phyloP scores from a whole-genome alignment of 2,329 filamentous ascomycete species.

The Anisogramma anomala region DNA sequence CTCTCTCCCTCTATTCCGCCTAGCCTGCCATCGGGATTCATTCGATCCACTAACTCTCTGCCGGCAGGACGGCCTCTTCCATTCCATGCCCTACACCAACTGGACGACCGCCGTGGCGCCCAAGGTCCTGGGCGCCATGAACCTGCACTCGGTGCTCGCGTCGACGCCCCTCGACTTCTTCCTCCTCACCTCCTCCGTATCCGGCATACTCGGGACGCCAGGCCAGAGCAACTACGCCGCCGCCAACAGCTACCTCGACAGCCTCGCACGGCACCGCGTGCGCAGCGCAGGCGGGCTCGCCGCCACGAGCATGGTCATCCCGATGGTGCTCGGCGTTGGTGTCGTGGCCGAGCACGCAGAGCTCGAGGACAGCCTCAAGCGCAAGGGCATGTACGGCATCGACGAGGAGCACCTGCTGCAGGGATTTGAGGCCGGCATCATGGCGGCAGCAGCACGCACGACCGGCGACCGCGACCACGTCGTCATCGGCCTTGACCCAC shows the following conservation, averaged over 20 bases:
- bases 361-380: not conserved
- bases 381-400: conserved; percentile 13
- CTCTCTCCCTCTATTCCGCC: conserved; percentile 13
- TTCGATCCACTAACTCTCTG: not conserved
- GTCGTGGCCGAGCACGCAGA: conserved; percentile 17
- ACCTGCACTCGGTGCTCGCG: conserved; percentile 1
- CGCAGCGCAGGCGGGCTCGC: not conserved
- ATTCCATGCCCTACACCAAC: conserved; percentile 8
- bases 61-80: conserved; percentile 12
- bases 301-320: conserved; percentile 19
- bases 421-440: conserved; percentile 16
- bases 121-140: conserved; percentile 11
- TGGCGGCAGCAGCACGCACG: conserved; percentile 19
- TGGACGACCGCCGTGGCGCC: conserved; percentile 8
- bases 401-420: conserved; percentile 12
- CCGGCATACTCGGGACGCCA: conserved; percentile 30
- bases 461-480: conserved; percentile 15
- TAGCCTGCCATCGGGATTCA: no score
- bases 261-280: conserved; percentile 15
- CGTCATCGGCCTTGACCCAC: conserved; percentile 20
- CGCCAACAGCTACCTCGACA: conserved; percentile 26
- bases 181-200: conserved; percentile 34
- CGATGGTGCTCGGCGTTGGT: conserved; percentile 23
- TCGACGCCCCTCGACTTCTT: conserved; percentile 28
- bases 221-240: conserved; percentile 34